Evolutionary conservation across 441 rosid genomes (phyloP).

Genomic region (Mallotus japonicus): DNA sequence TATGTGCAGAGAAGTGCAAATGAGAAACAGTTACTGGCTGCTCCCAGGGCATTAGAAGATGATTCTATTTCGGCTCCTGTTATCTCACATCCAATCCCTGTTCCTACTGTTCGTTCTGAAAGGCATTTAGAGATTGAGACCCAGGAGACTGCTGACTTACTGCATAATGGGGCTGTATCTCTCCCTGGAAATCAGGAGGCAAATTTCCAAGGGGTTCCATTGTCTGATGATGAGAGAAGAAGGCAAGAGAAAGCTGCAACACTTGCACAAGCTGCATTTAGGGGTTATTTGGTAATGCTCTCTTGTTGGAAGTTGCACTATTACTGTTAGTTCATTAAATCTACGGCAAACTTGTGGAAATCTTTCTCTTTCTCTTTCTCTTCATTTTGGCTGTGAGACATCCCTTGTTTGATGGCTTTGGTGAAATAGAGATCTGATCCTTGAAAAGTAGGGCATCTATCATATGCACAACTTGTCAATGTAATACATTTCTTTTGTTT

Average conservation of each 20-base stretch:
- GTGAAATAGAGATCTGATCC: background rate
- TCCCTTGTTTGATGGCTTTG: background rate
- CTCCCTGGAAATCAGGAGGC: slow-evolving; percentile 35
- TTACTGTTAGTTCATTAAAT: slow-evolving; percentile 1
- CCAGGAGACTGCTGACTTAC: slow-evolving; percentile 41
- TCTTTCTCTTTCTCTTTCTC: background rate
- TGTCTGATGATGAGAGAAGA: slow-evolving; percentile 47
- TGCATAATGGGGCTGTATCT: slow-evolving; percentile 33
- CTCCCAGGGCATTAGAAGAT: slow-evolving; percentile 54
- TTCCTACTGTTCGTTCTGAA: slow-evolving; percentile 34
- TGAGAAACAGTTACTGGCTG: slow-evolving; percentile 48
- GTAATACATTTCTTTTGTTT: background rate
- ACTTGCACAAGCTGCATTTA: slow-evolving; percentile 80
- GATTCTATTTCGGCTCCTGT: slow-evolving; percentile 45
- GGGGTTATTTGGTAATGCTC: slow-evolving; percentile 85
- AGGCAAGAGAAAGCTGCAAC: slow-evolving; percentile 67
- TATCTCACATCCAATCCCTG: slow-evolving; percentile 33
- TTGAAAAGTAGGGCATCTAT: background rate
- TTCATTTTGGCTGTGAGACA: background rate
- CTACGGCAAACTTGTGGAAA: background rate
- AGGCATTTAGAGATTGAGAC: slow-evolving; percentile 38
- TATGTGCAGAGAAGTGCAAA: slow-evolving; percentile 47
- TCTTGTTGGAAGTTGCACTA: background rate
- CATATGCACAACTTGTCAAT: background rate
- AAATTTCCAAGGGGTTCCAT: slow-evolving; percentile 34